Evolutionary conservation across 2,329 filamentous ascomycete species (phyloP).

Genomic region (Phyllosticta paracitricarpa): DNA sequence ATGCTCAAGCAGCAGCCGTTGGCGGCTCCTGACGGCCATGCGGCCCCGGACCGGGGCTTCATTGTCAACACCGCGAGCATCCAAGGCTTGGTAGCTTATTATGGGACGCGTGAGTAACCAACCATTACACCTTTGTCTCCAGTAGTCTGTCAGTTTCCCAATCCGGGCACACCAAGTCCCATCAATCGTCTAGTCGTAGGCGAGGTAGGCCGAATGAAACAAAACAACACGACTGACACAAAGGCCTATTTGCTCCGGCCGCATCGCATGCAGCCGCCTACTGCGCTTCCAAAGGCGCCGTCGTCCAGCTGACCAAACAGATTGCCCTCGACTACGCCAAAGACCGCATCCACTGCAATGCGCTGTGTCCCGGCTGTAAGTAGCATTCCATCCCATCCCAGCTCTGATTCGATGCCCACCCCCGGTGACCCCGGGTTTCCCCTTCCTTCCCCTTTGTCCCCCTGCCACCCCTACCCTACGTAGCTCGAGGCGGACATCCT

Average conservation of each 20-base stretch:
- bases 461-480: not conserved
- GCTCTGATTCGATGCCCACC: not conserved
- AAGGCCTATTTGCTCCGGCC: not conserved
- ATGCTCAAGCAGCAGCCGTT: conserved; percentile 27
- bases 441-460: not conserved
- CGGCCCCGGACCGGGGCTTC: conserved; percentile 22
- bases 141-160: not conserved
- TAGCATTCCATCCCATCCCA: not conserved
- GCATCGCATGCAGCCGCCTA: conserved; percentile 25
- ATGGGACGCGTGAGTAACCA: conserved; percentile 17
- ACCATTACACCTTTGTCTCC: not conserved
- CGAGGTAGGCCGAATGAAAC: not conserved
- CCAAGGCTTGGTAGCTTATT: conserved; percentile 23
- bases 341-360: conserved; percentile 33
- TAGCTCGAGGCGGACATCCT: too few relatives aligned
- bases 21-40: conserved; percentile 12
- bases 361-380: conserved; percentile 34
- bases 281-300: conserved; percentile 39
- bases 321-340: conserved; percentile 36
- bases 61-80: conserved; percentile 30
- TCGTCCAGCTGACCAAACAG: conserved; percentile 36
- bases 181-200: not conserved
- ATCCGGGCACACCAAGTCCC: not conserved
- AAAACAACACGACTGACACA: not conserved
- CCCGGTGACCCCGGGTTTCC: not conserved